Conservation (phyloP, 75 land plant genomes). For the Pinus taeda region DNA sequence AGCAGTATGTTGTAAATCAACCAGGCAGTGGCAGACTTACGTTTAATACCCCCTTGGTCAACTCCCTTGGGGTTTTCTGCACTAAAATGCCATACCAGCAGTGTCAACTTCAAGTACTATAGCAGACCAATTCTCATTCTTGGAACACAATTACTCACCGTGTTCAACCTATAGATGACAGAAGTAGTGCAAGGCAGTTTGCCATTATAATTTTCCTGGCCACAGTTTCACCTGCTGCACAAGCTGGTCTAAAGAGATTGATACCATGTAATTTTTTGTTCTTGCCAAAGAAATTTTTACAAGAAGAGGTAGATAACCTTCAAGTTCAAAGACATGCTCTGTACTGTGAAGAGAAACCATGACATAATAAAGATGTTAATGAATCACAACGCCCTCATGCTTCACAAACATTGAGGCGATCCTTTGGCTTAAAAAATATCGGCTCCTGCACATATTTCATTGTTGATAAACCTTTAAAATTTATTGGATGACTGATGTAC, state of each 20-base stretch:
- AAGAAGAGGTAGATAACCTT: no score
- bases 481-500: not conserved
- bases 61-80: no score
- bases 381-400: not conserved
- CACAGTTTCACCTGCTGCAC: not conserved
- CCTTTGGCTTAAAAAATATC: not conserved
- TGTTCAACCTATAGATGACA: not conserved
- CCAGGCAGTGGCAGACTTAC: no score
- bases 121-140: no score
- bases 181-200: not conserved
- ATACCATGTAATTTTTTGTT: not conserved
- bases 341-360: not conserved
- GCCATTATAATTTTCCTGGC: not conserved
- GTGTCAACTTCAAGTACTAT: no score
- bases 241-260: not conserved
- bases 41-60: no score
- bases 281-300: not conserved
- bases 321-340: no score
- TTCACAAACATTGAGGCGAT: not conserved
- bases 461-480: not conserved
- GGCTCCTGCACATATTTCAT: not conserved
- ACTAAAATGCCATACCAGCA: no score
- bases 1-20: no score
- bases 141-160: not conserved
- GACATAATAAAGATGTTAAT: not conserved